Evolutionary conservation across 2,329 filamentous ascomycete genomes (phyloP), one percentile per base, ranked within the genome.

Genomic region (Tolypocladium paradoxum): DNA sequence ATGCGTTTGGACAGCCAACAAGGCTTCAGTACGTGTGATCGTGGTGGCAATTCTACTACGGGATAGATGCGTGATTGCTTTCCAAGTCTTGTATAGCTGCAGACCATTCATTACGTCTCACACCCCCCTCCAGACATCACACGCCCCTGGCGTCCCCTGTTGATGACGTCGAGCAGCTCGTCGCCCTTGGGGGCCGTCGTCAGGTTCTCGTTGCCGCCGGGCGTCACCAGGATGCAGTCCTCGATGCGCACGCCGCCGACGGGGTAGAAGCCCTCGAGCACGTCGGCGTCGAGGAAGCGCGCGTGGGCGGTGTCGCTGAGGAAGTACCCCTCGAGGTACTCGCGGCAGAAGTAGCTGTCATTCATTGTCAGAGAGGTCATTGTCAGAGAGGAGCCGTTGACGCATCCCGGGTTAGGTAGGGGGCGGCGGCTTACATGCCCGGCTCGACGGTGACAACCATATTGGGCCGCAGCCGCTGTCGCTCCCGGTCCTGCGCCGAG

Each of bases 201-300:
- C 65, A 97, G 65, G 64, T 95, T 95, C 70, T 96, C 90, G 62
- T 83, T 83, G 0, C 91, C 90, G 27, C 80, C 74, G 56, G 85
- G 76, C 1, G 87, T 93, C 48, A 97, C 83, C 24, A 93, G 75
- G 38, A 97, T 79, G 66, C 92, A 88, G 64, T 97, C 90, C 72
- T 99, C 93, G 56, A 97, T 95, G 48, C 93, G 81, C 29, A 96
- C 90, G 35, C 93, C 93, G 18, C 92, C 93, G 1, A 97, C 85
- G 29, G 71, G 73, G 74, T 88, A 92, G 67, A 87, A 92, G 57
- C 72, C 73, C 55, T 84, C 81, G 49, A 93, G 70, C 6, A 85
- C 77, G 6, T 76, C 73, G 58, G 73, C 72, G 68, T 91, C 78
- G 62, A 93, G 84, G 61, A 80, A 87, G 54, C 76, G 75, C 38